Evolutionary conservation across 805 yeast genomes (phyloP), one percentile per base, ranked within the genome.

Genomic region (Ogataea henricii): DNA sequence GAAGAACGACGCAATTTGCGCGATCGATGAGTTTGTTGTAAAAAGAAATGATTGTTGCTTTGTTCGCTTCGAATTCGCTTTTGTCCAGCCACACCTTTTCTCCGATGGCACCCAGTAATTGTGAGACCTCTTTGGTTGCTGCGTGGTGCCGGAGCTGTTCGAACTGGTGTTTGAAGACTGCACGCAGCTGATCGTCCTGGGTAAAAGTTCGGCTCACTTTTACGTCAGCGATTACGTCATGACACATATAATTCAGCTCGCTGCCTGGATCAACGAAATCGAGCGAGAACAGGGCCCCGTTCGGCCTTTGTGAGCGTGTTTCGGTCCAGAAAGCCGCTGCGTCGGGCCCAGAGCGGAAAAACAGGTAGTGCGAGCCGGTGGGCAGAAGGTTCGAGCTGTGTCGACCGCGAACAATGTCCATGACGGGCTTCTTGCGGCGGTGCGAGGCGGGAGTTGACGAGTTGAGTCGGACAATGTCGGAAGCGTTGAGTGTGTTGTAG

Each of bases 291-390:
- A 67, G 69, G 40, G 71, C 58, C 1, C 89, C 88, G 54, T 82
- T 77, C 29, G 83, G 57, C 46, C 69, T 67, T 6, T 33, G 29
- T 45, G 76, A 72, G 10, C 60, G 48, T 0, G 84, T 77, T 53
- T 82, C 87, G 17, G 70, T 58, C 62, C 69, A 71, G 60, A 76
- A 84, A 3, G 70, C 69, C 17, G 78, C 69, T 0, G 89, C 88
- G 16, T 73, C 75, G 21, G 70, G 68, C 32, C 63, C 59, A 33
- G 68, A 63, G 4, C 69, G 68, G 57, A 85, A 85, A 6, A 79
- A 59, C 29, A 85, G 62, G 59, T 76, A 84, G 60, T 81, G 82
- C 4, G 74, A 71, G 35, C 78, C 76, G 49, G 71, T 65, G 23
- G 77, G 73, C 32, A 65, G 52, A 20, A 85, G 59, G 14, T 68